A percentile compares a stretch with the other conserved stretches of the same genome.
phyloP scores from a whole-genome alignment of 768 basidiomycete genomes.

The Paxillus rubicundulus region DNA sequence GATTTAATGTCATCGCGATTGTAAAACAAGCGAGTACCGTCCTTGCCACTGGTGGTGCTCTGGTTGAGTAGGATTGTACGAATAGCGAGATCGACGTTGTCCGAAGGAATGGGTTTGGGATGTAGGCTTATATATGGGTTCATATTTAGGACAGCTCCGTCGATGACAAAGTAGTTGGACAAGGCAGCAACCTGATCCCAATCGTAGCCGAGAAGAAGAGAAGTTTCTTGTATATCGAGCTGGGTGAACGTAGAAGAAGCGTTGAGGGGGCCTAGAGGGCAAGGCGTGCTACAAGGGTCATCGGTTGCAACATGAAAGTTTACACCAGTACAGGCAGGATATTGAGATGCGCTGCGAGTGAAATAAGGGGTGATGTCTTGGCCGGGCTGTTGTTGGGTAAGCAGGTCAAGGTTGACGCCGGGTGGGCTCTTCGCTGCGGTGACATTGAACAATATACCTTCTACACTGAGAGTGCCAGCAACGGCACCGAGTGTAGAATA shows the following conservation, averaged over 20 bases:
- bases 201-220: constrained; percentile 76
- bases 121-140: constrained; percentile 79
- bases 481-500: constrained; percentile 57
- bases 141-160: constrained; percentile 94
- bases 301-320: constrained; percentile 70
- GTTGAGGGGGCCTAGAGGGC: constrained; percentile 64
- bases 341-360: constrained; percentile 63
- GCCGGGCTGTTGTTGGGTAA: constrained; percentile 59
- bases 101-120: constrained; percentile 60
- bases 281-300: constrained; percentile 67
- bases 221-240: constrained; percentile 67
- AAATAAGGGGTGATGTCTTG: constrained; percentile 92
- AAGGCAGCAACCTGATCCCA: constrained; percentile 85
- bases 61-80: constrained; percentile 62
- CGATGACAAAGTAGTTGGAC: constrained; percentile 78
- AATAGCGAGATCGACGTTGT: constrained; percentile 80
- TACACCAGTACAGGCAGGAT: constrained; percentile 59
- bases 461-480: constrained; percentile 67
- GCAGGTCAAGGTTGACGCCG: constrained; percentile 55
- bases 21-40: constrained; percentile 86
- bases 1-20: constrained; percentile 61
- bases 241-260: constrained; percentile 51
- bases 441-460: constrained; percentile 76
- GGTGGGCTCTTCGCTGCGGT: constrained; percentile 45
- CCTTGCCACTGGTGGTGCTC: constrained; percentile 64